phyloP scores from a whole-genome alignment of 257 asterid species.

The Apocynum venetum region DNA sequence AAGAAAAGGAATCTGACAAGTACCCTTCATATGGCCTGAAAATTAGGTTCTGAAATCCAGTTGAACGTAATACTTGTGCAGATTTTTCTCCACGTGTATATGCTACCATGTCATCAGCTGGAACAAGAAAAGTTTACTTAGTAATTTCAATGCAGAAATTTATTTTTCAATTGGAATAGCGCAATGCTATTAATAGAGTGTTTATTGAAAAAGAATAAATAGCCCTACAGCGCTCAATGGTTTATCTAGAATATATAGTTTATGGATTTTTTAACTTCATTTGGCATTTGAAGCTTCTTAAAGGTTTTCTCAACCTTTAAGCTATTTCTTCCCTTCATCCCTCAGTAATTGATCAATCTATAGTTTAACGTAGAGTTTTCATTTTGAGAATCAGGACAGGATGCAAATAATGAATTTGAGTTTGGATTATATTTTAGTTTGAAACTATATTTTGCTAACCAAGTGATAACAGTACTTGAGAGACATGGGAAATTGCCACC shows the following conservation, averaged over 20 bases:
- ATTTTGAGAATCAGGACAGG: not conserved
- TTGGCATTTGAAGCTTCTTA: not conserved
- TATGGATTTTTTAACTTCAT: not conserved
- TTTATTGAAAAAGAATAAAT: too few species aligned
- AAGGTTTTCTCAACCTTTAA: not conserved
- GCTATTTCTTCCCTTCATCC: not conserved
- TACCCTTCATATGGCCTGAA: conserved; percentile 70
- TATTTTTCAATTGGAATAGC: not conserved
- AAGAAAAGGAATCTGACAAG: not conserved
- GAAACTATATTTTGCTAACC: not conserved
- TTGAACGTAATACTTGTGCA: conserved; percentile 37
- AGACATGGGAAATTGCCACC: not conserved
- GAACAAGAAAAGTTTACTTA: conserved; percentile 20
- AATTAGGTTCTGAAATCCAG: conserved; percentile 57
- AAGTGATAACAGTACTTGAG: not conserved
- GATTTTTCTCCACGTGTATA: conserved; percentile 65
- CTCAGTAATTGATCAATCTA: not conserved
- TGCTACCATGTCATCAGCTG: conserved; percentile 84
- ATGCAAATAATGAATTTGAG: not conserved
- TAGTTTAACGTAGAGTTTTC: not conserved
- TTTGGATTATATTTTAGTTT: not conserved
- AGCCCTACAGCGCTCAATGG: too few species aligned
- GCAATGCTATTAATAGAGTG: not conserved
- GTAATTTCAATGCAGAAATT: not conserved
- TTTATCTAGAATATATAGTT: too few species aligned